Conservation (phyloP, 805 yeast genomes). For the Wickerhamiella kurtzmanii region DNA sequence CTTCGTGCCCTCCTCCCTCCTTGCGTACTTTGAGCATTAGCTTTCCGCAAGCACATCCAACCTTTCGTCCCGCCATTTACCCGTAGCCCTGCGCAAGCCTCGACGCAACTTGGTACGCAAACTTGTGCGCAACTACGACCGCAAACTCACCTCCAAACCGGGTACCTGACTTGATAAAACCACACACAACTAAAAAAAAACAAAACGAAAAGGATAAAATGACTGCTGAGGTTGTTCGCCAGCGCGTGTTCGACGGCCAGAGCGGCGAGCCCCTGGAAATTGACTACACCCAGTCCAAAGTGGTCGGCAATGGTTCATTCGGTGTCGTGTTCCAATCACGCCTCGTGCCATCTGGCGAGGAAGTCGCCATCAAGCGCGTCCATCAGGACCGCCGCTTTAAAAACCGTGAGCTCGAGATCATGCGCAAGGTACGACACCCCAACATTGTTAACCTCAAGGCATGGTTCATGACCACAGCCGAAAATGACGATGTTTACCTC, state of each 20-base stretch:
- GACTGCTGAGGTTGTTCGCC: constrained; percentile 32
- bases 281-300: constrained; percentile 67
- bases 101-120: too few species aligned
- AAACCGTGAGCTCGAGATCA: constrained; percentile 91
- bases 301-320: constrained; percentile 98
- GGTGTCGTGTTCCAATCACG: constrained; percentile 92
- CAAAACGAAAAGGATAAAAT: too few species aligned
- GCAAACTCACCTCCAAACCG: too few species aligned
- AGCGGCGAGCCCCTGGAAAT: constrained; percentile 50
- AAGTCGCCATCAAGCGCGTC: constrained; percentile 92
- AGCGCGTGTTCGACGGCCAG: constrained; percentile 59
- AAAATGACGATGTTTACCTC: constrained; percentile 70
- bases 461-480: constrained; percentile 64
- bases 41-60: too few species aligned
- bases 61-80: too few species aligned
- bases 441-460: constrained; percentile 81
- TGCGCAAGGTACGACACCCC: constrained; percentile 77
- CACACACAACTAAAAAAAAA: too few species aligned
- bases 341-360: constrained; percentile 56
- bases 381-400: constrained; percentile 89
- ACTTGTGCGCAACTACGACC: too few species aligned
- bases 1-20: too few species aligned
- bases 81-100: too few species aligned
- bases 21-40: too few species aligned
- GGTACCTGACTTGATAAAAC: too few species aligned